phyloP scores from a whole-genome alignment of 768 basidiomycete genomes.

The Suillus paluster region DNA sequence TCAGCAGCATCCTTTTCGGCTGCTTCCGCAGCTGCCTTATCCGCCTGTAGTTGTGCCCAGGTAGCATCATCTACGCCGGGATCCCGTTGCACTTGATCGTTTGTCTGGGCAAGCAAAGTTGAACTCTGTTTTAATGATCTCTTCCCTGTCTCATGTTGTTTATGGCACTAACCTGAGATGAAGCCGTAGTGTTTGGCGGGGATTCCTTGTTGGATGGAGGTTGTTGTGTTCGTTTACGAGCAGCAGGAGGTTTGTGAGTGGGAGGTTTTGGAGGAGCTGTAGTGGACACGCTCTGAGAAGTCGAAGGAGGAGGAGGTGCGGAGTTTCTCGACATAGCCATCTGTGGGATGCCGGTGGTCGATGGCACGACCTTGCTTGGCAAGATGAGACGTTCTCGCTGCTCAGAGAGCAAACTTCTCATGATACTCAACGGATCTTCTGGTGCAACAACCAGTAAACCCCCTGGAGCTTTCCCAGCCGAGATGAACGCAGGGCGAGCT shows the following conservation, averaged over 20 bases:
- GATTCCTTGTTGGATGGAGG: background rate
- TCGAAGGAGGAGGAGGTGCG: constrained; percentile 27
- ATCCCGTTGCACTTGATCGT: constrained; percentile 40
- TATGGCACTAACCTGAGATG: background rate
- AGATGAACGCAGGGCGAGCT: constrained; percentile 43
- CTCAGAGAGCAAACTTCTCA: constrained; percentile 24
- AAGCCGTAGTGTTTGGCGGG: background rate
- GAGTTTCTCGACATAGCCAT: constrained; percentile 22
- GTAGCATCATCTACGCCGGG: constrained; percentile 54
- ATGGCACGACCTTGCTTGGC: constrained; percentile 17
- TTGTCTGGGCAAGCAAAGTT: background rate
- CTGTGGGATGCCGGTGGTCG: constrained; percentile 14
- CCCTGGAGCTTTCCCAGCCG: constrained; percentile 19
- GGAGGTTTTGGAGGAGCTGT: constrained; percentile 17
- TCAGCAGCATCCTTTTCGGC: constrained; percentile 20
- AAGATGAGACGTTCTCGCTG: constrained; percentile 29
- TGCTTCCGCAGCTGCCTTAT: constrained; percentile 33
- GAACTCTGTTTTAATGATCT: background rate
- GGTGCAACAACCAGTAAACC: constrained; percentile 25
- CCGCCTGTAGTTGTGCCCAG: constrained; percentile 55
- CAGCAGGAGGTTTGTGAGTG: constrained; percentile 10
- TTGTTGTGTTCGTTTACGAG: constrained; percentile 4
- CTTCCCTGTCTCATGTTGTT: background rate
- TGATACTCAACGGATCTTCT: constrained; percentile 34
- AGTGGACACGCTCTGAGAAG: constrained; percentile 22